Conservation (phyloP, 106 monocot genomes). For the Alisma plantagoaquatica region DNA sequence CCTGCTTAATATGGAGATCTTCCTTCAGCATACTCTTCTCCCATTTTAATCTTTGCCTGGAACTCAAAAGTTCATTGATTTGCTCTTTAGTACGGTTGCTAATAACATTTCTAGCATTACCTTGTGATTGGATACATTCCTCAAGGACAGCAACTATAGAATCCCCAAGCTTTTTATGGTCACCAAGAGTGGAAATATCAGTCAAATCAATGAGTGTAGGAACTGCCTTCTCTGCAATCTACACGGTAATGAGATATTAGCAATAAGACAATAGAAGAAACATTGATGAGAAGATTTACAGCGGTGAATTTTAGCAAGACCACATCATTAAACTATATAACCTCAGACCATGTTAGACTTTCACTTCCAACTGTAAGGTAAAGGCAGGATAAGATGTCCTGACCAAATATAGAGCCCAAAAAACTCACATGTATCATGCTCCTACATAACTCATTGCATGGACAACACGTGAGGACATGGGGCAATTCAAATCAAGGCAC, state of each 20-base stretch:
- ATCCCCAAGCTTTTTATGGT: conserved; percentile 56
- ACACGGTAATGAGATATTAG: neutral
- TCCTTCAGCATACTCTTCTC: conserved; percentile 73
- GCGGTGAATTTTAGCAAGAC: too few relatives aligned
- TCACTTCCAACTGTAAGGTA: too few relatives aligned
- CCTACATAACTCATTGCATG: too few relatives aligned
- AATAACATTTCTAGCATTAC: conserved; percentile 10
- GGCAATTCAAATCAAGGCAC: too few relatives aligned
- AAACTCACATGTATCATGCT: too few relatives aligned
- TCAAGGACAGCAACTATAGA: conserved; percentile 45
- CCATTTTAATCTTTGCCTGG: conserved; percentile 39
- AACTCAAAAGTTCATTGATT: conserved; percentile 47
- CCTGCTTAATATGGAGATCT: conserved; percentile 77
- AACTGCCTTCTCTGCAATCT: conserved; percentile 72
- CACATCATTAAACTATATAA: too few relatives aligned
- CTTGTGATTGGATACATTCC: conserved; percentile 32
- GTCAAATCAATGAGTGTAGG: conserved; percentile 46
- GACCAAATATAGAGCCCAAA: too few relatives aligned
- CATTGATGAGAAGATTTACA: too few relatives aligned
- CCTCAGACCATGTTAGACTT: too few relatives aligned
- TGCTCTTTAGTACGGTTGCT: conserved; percentile 34
- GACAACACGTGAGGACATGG: too few relatives aligned
- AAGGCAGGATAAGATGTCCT: too few relatives aligned
- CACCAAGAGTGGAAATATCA: conserved; percentile 45
- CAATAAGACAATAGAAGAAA: too few relatives aligned